A percentile compares a stretch with the other conserved stretches of the same genome.
Conservation (phyloP, 805 yeast genomes). For the Suhomyces kilbournensis region DNA sequence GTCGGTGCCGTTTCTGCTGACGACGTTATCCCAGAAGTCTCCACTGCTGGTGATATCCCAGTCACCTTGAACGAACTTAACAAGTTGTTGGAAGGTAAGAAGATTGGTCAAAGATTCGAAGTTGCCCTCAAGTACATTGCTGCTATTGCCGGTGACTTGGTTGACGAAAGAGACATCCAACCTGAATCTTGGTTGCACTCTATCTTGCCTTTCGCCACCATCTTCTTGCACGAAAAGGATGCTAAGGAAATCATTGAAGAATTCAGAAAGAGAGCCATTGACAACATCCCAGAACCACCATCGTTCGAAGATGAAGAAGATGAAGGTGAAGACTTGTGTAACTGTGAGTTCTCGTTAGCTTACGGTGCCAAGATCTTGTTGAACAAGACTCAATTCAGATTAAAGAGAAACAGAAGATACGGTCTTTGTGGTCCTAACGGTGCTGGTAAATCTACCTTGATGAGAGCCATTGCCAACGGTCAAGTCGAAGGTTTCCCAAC, state of each 20-base stretch:
- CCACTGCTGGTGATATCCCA: constrained; percentile 95
- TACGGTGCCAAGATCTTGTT: constrained; percentile 99
- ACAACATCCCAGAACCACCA: constrained; percentile 97
- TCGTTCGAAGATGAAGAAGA: constrained; percentile 94
- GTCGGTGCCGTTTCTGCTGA: constrained; percentile 94
- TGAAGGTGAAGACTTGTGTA: constrained; percentile 99
- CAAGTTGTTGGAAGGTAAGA: constrained; percentile 64
- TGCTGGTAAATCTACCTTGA: constrained; percentile 60
- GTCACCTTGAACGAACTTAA: constrained; percentile 84
- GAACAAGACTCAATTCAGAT: constrained; percentile 98
- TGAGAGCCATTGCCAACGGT: constrained; percentile 97
- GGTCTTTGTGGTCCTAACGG: constrained; percentile 80
- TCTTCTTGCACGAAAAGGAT: constrained; percentile 89
- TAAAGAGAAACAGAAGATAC: constrained; percentile 98
- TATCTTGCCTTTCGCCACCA: constrained; percentile 91
- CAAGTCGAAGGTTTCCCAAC: constrained; percentile 99
- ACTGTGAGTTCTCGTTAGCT: constrained; percentile 99
- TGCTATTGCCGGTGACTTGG: constrained; percentile 97
- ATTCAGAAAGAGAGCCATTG: constrained; percentile 93
- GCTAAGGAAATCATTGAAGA: constrained; percentile 89
- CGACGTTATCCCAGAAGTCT: constrained; percentile 92
- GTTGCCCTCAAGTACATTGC: constrained; percentile 80
- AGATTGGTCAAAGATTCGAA: constrained; percentile 74
- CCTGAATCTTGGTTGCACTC: constrained; percentile 87
- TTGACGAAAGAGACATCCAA: constrained; percentile 93